Evolutionary conservation across 148 eudicot genomes (phyloP), one percentile per base, ranked within the genome.

Genomic region (Pharnaceum exiguum): DNA sequence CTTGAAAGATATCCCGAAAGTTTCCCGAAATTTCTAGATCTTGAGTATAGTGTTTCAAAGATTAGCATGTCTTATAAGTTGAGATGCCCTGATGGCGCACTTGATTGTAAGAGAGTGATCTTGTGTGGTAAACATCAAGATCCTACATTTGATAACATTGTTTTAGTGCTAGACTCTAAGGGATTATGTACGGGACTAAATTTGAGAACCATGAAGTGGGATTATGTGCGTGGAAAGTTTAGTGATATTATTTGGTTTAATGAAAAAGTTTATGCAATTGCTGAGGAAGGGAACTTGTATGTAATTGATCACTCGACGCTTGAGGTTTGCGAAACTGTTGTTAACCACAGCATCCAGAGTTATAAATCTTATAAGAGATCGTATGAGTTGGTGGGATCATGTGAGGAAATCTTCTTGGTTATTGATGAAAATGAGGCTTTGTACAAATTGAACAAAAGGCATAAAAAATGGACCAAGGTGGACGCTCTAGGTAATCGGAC

Each of bases 101-200:
- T 1, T 55, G 60, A 3, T 38, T 2, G 23, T 16, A 25, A 55
- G 16, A 42, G 6, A 42, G 62, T 58, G 39, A 22, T 58, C 22
- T 44, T 58, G 7, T 28, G 51, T 21, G n/a, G n/a, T n/a, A n/a
- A n/a, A n/a, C n/a, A n/a, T n/a, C n/a, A n/a, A n/a, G n/a, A n/a
- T n/a, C n/a, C n/a, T n/a, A n/a, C n/a, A n/a, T 44, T 51, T 44
- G 62, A 44, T 58, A 29, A 18, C 7, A 58, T 40, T 28, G 51
- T 51, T 45, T 19, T 58, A 39, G 51, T 58, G 36, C 16, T 58
- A 10, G 30, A 58, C n/a, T 17, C 39, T 2, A 10, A 12, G 27
- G 62, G 62, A 29, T 13, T 31, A 18, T 2, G 43, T 7, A 21
- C 45, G 43, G 51, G 62, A 7, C 17, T 58, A 12, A 58, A 40